Evolutionary conservation across 495 filamentous ascomycete genomes (phyloP).

Genomic region (Melanomma pulvis-pyrius): DNA sequence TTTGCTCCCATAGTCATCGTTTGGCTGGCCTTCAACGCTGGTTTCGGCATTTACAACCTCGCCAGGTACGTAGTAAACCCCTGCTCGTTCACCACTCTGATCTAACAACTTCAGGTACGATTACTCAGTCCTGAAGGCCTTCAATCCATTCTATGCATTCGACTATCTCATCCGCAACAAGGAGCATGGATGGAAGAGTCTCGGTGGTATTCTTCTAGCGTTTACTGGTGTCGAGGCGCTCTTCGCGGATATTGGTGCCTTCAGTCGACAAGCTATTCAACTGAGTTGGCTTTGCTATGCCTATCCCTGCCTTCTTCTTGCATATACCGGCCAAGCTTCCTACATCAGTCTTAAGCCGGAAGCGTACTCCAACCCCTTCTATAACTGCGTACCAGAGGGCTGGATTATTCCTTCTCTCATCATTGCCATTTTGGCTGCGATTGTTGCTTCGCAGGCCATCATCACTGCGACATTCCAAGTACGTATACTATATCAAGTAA

Average conservation of each 20-base stretch:
- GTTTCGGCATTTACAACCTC: constrained; percentile 65
- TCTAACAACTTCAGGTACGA: constrained; percentile 66
- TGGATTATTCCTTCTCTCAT: constrained; percentile 67
- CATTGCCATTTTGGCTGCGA: constrained; percentile 67
- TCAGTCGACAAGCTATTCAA: constrained; percentile 54
- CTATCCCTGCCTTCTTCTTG: constrained; percentile 71
- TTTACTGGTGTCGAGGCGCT: constrained; percentile 77
- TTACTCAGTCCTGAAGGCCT: constrained; percentile 67
- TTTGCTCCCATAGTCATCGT: constrained; percentile 76
- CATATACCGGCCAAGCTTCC: constrained; percentile 75
- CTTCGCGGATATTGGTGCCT: constrained; percentile 75
- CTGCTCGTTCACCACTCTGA: neutral
- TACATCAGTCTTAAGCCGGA: constrained; percentile 64
- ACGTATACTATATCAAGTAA: neutral
- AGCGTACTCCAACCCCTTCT: constrained; percentile 73
- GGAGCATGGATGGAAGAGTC: constrained; percentile 63
- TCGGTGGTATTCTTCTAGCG: constrained; percentile 70
- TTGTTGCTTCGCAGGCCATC: constrained; percentile 78
- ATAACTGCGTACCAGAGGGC: constrained; percentile 65
- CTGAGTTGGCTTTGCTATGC: constrained; percentile 67
- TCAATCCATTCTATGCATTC: constrained; percentile 67
- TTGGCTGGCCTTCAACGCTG: constrained; percentile 70
- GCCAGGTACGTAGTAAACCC: constrained; percentile 1
- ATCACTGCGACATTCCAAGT: constrained; percentile 73
- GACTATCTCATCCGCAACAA: constrained; percentile 64